These are phyloP conservation scores for Agastache rugosa DNA, from an alignment of 257 asterid species.

Conservation along the genomic window DNA sequence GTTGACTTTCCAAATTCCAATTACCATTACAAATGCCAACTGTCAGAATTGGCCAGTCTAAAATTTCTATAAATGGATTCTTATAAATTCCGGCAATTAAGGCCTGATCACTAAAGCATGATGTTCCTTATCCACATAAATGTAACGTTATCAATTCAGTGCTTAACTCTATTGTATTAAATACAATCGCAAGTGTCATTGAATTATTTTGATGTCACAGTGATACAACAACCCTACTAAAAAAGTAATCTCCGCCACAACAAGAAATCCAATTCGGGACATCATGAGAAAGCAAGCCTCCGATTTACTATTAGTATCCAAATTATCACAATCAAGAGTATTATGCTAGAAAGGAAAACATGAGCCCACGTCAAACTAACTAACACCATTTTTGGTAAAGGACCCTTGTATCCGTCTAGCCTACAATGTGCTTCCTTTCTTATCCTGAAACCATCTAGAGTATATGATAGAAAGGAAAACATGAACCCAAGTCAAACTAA, in stretches of 20 bases:
- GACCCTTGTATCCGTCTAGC: too few relatives aligned
- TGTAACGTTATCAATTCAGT: conserved; percentile 7
- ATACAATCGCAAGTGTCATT: not conserved
- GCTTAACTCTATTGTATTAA: not conserved
- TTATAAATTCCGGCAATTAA: conserved; percentile 7
- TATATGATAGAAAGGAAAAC: conserved; percentile 22
- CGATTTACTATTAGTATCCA: conserved; percentile 18
- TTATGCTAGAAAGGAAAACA: conserved; percentile 23
- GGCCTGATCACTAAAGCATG: conserved; percentile 15
- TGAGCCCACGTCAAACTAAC: conserved; percentile 2
- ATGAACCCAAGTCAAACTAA: not conserved
- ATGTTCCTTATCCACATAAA: conserved; percentile 28
- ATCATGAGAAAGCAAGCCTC: conserved; percentile 6
- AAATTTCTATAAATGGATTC: conserved; percentile 10
- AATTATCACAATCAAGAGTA: not conserved
- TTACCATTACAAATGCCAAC: conserved; percentile 5
- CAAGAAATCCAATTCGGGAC: conserved; percentile 30
- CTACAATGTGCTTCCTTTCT: not conserved
- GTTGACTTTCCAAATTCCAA: conserved; percentile 9
- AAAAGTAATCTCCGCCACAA: conserved; percentile 5
- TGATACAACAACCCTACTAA: not conserved
- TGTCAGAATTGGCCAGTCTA: not conserved
- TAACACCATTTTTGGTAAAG: not conserved
- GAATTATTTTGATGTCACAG: conserved; percentile 7
- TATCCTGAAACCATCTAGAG: not conserved